Evolutionary conservation across 129 eudicot species (phyloP).

Genomic region (Saussurea involucrata): DNA sequence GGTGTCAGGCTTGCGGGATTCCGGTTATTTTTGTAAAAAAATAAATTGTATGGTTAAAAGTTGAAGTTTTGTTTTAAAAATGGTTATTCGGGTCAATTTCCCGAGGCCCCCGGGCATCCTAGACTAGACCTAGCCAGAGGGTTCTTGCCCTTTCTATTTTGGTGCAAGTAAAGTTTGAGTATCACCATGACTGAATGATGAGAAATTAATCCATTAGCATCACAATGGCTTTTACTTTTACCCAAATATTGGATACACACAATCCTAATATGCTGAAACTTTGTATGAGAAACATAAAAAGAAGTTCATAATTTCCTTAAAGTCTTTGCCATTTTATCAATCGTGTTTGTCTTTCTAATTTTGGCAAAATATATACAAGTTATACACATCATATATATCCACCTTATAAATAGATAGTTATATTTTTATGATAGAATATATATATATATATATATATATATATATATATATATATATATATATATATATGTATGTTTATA

Average conservation of each 20-base stretch:
- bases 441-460: no score
- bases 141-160: slow-evolving; percentile 15
- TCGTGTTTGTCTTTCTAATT: slow-evolving; percentile 13
- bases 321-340: slow-evolving; percentile 27
- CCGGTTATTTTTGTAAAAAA: no score
- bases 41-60: no score
- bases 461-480: no score
- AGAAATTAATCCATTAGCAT: slow-evolving; percentile 15
- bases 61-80: no score
- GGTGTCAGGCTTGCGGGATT: no score
- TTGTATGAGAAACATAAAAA: slow-evolving; percentile 27
- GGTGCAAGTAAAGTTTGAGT: slow-evolving; percentile 30
- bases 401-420: neutral
- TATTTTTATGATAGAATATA: no score
- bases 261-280: slow-evolving; percentile 15
- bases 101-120: no score
- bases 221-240: slow-evolving; percentile 25
- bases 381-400: neutral
- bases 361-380: slow-evolving; percentile 11
- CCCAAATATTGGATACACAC: slow-evolving; percentile 11
- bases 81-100: no score
- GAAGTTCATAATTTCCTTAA: slow-evolving; percentile 4
- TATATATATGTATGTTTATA: no score
- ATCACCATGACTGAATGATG: slow-evolving; percentile 12
- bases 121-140: no score